Conservation (phyloP, 2,329 filamentous ascomycete genomes). For the Pseudogymnoascus sp. region DNA sequence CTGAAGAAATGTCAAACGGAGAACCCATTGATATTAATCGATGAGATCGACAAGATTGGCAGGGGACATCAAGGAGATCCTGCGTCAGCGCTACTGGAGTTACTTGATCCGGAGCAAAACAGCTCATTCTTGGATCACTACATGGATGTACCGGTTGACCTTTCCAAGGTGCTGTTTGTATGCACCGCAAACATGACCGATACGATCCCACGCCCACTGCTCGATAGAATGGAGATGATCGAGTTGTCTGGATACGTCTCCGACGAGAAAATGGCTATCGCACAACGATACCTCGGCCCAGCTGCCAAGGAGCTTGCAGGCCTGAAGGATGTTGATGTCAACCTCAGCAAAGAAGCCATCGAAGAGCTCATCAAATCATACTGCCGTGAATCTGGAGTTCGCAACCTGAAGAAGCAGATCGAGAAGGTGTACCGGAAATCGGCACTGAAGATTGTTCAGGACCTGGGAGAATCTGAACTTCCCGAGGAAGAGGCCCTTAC, state of each 20-base stretch:
- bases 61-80: conserved; percentile 94
- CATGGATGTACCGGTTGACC: conserved; percentile 93
- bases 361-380: conserved; percentile 98
- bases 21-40: conserved; percentile 91
- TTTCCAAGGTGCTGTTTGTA: conserved; percentile 96
- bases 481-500: conserved; percentile 77
- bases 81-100: conserved; percentile 82
- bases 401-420: conserved; percentile 98
- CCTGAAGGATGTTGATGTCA: conserved; percentile 82
- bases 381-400: conserved; percentile 91
- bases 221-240: conserved; percentile 98
- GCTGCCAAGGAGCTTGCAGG: conserved; percentile 92
- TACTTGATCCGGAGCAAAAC: conserved; percentile 96
- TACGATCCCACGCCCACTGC: conserved; percentile 84
- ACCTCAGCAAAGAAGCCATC: conserved; percentile 77
- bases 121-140: conserved; percentile 96
- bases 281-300: conserved; percentile 83
- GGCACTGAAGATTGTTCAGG: conserved; percentile 92
- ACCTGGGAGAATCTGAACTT: conserved; percentile 76
- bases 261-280: conserved; percentile 98
- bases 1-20: conserved; percentile 99
- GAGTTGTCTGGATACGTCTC: conserved; percentile 92
- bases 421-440: conserved; percentile 98
- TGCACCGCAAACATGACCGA: conserved; percentile 99
- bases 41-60: conserved; percentile 97